Conservation (phyloP, 352 stramenopile genomes). For the Globisporangium alternatum region DNA sequence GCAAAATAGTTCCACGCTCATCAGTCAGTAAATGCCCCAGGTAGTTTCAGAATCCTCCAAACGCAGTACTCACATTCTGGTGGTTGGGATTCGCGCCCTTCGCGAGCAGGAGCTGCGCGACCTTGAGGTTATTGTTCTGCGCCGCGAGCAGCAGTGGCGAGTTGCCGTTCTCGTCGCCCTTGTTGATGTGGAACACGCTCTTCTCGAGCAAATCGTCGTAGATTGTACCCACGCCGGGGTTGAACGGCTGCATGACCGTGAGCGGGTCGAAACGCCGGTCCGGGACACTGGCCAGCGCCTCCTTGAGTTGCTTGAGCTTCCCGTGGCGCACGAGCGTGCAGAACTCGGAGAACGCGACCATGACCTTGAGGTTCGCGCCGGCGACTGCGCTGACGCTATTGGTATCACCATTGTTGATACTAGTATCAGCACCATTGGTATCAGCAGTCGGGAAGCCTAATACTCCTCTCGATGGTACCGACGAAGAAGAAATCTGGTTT, state of each 20-base stretch:
- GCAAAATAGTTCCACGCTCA: background rate
- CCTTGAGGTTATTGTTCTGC: constrained; percentile 88
- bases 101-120: constrained; percentile 87
- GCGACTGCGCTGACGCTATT: constrained; percentile 5
- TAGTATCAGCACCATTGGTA: background rate
- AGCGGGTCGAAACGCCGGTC: constrained; percentile 86
- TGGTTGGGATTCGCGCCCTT: constrained; percentile 91
- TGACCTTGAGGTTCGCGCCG: constrained; percentile 29
- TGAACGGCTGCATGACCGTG: constrained; percentile 67
- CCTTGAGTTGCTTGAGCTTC: constrained; percentile 88
- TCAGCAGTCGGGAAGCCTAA: background rate
- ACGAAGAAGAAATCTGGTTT: background rate
- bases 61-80: constrained; percentile 60
- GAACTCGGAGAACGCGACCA: constrained; percentile 74
- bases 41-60: background rate
- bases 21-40: constrained; percentile 11
- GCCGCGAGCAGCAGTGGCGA: constrained; percentile 82
- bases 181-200: constrained; percentile 87
- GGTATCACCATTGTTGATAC: background rate
- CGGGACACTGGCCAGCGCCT: constrained; percentile 76
- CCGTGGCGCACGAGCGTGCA: constrained; percentile 83
- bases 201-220: constrained; percentile 91
- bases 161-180: constrained; percentile 89
- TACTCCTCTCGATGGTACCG: background rate
- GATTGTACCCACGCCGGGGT: constrained; percentile 82